These are phyloP conservation scores for Aquilaria yunnanensis DNA, from an alignment of 345 rosid genomes.

Conservation along the genomic window DNA sequence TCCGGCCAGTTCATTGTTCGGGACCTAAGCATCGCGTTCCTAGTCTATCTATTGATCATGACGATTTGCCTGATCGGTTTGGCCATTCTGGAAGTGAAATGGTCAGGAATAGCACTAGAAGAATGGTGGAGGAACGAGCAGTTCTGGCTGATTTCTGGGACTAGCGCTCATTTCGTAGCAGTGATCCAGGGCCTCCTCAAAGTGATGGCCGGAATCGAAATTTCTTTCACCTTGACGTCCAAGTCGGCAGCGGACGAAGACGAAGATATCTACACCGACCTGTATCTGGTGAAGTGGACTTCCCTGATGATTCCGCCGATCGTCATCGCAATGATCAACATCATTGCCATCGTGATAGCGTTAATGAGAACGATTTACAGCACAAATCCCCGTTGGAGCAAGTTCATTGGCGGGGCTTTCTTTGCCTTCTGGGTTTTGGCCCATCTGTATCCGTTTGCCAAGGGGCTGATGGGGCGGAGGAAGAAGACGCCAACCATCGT, in stretches of 20 bases:
- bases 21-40: slow-evolving; percentile 45
- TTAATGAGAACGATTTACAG: slow-evolving; percentile 64
- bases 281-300: slow-evolving; percentile 84
- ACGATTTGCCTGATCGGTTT: slow-evolving; percentile 59
- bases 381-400: slow-evolving; percentile 68
- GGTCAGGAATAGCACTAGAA: slow-evolving; percentile 77
- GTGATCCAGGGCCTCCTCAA: slow-evolving; percentile 82
- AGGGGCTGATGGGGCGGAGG: slow-evolving; percentile 94
- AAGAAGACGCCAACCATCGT: slow-evolving; percentile 92
- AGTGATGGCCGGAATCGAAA: slow-evolving; percentile 86
- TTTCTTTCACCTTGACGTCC: slow-evolving; percentile 85
- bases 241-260: slow-evolving; percentile 70
- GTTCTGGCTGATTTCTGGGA: slow-evolving; percentile 89
- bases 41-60: slow-evolving; percentile 57
- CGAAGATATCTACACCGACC: slow-evolving; percentile 72
- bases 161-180: slow-evolving; percentile 88
- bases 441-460: slow-evolving; percentile 89
- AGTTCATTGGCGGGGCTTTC: slow-evolving; percentile 87
- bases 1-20: slow-evolving; percentile 83
- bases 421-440: slow-evolving; percentile 96
- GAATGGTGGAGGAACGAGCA: slow-evolving; percentile 99
- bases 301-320: slow-evolving; percentile 86
- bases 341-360: slow-evolving; percentile 64
- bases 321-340: slow-evolving; percentile 86
- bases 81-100: slow-evolving; percentile 78